phyloP scores from a whole-genome alignment of 139 green algal species.

The Astrephomene gubernaculifera region DNA sequence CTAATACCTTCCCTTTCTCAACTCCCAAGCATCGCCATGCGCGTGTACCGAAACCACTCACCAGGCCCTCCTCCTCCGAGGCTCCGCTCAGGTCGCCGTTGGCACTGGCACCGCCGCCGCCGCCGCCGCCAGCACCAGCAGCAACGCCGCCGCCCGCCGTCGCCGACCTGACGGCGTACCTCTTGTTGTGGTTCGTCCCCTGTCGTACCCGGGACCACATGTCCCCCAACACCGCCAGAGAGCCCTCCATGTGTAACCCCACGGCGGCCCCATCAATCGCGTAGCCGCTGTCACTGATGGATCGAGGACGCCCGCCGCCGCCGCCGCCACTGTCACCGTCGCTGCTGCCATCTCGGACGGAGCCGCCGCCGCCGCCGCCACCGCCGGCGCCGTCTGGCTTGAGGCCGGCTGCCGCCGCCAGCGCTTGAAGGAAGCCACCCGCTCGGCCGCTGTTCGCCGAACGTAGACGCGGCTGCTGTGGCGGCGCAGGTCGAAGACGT shows the following conservation, averaged over 20 bases:
- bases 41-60: no score
- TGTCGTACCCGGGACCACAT: background rate
- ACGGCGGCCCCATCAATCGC: background rate
- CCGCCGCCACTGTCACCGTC: background rate
- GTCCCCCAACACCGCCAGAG: constrained; percentile 9
- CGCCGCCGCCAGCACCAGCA: no score
- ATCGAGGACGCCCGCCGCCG: background rate
- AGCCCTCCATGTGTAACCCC: constrained; percentile 6
- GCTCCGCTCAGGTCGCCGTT: background rate
- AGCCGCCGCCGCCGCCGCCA: background rate
- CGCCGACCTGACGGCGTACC: background rate
- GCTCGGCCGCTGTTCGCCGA: no score
- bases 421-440: background rate
- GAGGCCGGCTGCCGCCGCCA: background rate
- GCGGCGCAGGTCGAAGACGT: no score
- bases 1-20: no score
- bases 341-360: background rate
- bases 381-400: background rate
- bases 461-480: no score
- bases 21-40: no score
- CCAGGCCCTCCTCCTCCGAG: background rate
- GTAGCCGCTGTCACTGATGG: constrained; percentile 19
- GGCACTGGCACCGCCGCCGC: no score
- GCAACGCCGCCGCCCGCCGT: background rate
- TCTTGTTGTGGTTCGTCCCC: constrained; percentile 5